Base-by-base conservation (phyloP, 345 rosid genomes). In the Euphorbia peplus region DNA sequence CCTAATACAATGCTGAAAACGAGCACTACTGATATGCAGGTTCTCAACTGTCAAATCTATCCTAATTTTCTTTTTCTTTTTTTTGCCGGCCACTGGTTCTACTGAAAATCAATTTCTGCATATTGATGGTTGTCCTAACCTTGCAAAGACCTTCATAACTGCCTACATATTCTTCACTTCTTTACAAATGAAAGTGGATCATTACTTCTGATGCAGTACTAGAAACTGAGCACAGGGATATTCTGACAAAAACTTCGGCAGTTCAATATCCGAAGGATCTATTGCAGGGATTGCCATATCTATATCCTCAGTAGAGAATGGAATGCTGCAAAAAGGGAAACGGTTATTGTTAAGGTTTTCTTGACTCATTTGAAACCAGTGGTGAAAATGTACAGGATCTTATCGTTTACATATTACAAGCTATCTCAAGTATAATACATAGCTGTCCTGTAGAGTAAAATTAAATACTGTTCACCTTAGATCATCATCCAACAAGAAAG, bases 401-500 rank as follows among this genome's bases (percentile, higher is more conserved):
- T 18, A 50, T 48, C 5, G 22, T 18, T 50, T 50, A n/a, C n/a
- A n/a, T n/a, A n/a, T n/a, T n/a, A 50, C 22, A 18, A 50, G 24
- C 22, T 50, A 18, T 50, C 22, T 18, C 9, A 18, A 4, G 54
- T 18, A 50, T 24, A 18, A 18, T 5, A 48, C 5, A 18, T 16
- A 39, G 9, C 42, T 11, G 42, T 39, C 42, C 42, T 39, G 42
- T 39, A 8, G 11, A 39, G 42, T 39, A 8, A 39, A 39, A 39
- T 8, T 39, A 39, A 37, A 29, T 19, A 47, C 21, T 48, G 5
- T 64, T 41, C 82, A 95, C 99, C 99, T 91, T 68, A 95, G 81
- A 83, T 95, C 96, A 80, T 91, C 99, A 77, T 95, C 99, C 77
- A 95, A 73, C 74, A 95, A 76, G 83, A 95, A 95, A 28, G 99